Percentiles rank a stretch among this genome's conserved stretches.
These are phyloP conservation scores for Vitis labrusca DNA, from an alignment of 164 flowering plant genomes.

Conservation along the genomic window DNA sequence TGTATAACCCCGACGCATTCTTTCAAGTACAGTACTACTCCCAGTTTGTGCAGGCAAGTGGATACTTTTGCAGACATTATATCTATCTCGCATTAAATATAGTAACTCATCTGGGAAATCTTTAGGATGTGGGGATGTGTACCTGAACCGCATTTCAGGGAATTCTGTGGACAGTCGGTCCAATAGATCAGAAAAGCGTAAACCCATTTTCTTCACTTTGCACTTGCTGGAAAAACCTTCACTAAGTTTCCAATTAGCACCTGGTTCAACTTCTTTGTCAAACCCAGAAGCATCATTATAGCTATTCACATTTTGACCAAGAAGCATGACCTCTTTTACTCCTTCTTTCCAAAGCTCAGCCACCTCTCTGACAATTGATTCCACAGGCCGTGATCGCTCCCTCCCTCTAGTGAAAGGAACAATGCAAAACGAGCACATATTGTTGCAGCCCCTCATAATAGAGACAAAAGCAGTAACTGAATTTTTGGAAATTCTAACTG, in stretches of 20 bases:
- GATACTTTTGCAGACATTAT: constrained; percentile 83
- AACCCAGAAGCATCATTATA: constrained; percentile 78
- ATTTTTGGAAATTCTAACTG: constrained; percentile 81
- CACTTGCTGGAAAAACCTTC: constrained; percentile 86
- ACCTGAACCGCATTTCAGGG: constrained; percentile 97
- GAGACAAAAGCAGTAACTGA: constrained; percentile 92
- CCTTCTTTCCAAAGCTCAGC: constrained; percentile 82
- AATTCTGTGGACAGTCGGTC: constrained; percentile 74
- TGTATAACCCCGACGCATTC: constrained; percentile 92
- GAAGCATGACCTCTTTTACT: constrained; percentile 90
- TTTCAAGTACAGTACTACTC: constrained; percentile 75
- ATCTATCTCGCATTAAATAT: constrained; percentile 81
- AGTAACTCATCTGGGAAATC: constrained; percentile 91
- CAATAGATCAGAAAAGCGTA: constrained; percentile 87
- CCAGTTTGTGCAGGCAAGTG: constrained; percentile 98
- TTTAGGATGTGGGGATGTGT: constrained; percentile 97
- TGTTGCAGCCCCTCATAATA: constrained; percentile 97
- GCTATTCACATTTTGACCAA: constrained; percentile 98
- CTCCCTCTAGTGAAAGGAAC: constrained; percentile 96
- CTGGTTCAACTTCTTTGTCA: constrained; percentile 61
- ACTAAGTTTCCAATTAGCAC: constrained; percentile 66
- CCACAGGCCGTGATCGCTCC: constrained; percentile 95
- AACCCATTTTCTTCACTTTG: constrained; percentile 83
- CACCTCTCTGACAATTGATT: constrained; percentile 89
- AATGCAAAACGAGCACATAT: constrained; percentile 98